Percentiles rank a stretch among this genome's conserved stretches.
phyloP scores from a whole-genome alignment of 2,329 filamentous ascomycete species.

The Macroventuria anomochaeta region DNA sequence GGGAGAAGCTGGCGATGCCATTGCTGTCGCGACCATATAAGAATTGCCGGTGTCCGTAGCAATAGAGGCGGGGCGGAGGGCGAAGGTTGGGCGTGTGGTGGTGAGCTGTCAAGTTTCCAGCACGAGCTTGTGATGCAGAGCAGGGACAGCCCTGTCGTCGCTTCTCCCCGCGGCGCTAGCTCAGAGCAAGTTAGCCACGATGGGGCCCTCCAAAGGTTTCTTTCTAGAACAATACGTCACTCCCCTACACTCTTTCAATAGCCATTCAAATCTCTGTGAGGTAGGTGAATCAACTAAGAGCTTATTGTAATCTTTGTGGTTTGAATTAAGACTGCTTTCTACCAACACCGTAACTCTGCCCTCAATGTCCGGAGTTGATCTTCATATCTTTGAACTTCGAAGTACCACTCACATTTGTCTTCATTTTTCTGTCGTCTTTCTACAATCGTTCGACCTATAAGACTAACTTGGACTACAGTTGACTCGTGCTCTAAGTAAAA shows the following conservation, averaged over 20 bases:
- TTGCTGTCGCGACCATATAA: slow-evolving; percentile 17
- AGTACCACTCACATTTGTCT: no score
- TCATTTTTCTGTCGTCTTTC: no score
- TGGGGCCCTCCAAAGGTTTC: slow-evolving; percentile 5
- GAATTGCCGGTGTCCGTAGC: background rate
- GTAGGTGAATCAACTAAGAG: background rate
- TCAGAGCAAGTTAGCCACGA: slow-evolving; percentile 3
- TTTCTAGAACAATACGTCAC: slow-evolving; percentile 16
- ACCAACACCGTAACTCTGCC: background rate
- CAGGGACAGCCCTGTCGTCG: slow-evolving; percentile 22
- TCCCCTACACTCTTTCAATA: background rate
- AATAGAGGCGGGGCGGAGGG: background rate
- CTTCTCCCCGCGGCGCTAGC: slow-evolving; percentile 18
- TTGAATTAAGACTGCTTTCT: background rate
- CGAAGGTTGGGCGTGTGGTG: background rate
- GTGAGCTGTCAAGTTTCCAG: slow-evolving; percentile 23
- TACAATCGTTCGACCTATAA: no score
- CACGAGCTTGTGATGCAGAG: slow-evolving; percentile 27
- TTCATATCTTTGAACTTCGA: background rate
- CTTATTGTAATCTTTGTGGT: background rate
- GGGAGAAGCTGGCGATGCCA: slow-evolving; percentile 66
- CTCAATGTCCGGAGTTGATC: background rate
- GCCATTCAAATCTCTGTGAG: background rate
- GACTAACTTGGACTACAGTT: no score
- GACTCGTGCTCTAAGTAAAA: no score